Percentiles rank a stretch among this genome's conserved stretches.
These are phyloP conservation scores for Sporisorium scitamineum DNA, from an alignment of 1,284 basidiomycete genomes.

Conservation along the genomic window DNA sequence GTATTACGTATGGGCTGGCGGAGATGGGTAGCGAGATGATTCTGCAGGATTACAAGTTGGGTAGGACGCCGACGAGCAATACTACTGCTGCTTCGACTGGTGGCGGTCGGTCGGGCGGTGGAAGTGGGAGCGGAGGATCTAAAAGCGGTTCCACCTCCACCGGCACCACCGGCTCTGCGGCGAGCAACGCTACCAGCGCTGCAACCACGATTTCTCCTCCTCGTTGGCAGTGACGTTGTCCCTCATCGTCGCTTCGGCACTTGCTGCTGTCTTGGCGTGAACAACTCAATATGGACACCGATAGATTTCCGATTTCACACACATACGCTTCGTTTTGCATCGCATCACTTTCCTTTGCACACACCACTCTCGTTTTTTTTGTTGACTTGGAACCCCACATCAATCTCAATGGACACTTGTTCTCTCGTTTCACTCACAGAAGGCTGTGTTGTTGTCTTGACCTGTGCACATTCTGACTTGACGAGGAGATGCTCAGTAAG, in stretches of 20 bases:
- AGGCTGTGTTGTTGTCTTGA: background rate
- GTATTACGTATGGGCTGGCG: slow-evolving; percentile 75
- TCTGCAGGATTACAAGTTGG: slow-evolving; percentile 9
- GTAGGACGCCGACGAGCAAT: background rate
- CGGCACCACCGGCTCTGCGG: background rate
- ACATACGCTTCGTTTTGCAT: no score
- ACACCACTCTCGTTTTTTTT: background rate
- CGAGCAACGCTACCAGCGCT: background rate
- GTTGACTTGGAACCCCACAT: background rate
- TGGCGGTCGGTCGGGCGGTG: background rate
- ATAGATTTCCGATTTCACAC: background rate
- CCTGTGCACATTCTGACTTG: background rate
- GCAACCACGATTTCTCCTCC: background rate
- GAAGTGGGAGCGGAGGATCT: background rate
- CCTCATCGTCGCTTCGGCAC: background rate
- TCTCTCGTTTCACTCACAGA: background rate
- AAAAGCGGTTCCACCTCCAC: background rate
- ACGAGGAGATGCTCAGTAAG: no score
- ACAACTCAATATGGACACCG: background rate
- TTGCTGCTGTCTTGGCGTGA: background rate
- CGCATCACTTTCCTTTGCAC: background rate
- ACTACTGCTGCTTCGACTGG: slow-evolving; percentile 1
- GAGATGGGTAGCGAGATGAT: slow-evolving; percentile 61
- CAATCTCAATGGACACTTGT: background rate
- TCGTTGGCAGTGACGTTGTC: background rate